These are phyloP conservation scores for Hyphopichia burtonii DNA, from an alignment of 1,139 yeast genomes.

Conservation along the genomic window DNA sequence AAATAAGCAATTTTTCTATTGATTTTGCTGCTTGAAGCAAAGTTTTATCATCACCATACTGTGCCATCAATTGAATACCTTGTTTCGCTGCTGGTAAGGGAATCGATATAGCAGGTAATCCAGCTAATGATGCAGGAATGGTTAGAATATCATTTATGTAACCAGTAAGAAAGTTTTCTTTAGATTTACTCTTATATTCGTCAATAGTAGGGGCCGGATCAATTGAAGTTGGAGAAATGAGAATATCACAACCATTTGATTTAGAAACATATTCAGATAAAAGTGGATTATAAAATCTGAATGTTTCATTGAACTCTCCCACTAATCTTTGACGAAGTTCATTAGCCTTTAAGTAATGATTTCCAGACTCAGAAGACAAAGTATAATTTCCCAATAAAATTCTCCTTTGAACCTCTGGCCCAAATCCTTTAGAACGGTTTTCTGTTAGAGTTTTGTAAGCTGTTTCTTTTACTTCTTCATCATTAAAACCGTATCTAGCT, in stretches of 20 bases:
- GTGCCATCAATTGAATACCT: conserved; percentile 79
- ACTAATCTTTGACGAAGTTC: conserved; percentile 59
- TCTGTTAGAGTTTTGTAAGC: conserved; percentile 41
- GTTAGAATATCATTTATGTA: conserved; percentile 84
- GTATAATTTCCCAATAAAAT: conserved; percentile 85
- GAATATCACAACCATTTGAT: conserved; percentile 57
- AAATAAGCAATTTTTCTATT: neutral
- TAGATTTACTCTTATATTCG: conserved; percentile 31
- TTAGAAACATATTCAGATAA: conserved; percentile 5
- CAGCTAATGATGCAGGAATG: conserved; percentile 89
- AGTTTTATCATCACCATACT: conserved; percentile 71
- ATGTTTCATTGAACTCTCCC: conserved; percentile 63
- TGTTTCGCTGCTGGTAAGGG: conserved; percentile 52
- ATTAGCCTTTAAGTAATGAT: conserved; percentile 78
- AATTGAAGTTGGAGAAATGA: conserved; percentile 73
- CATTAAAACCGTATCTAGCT: conserved; percentile 64
- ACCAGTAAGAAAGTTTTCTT: conserved; percentile 53
- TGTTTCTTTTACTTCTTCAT: conserved; percentile 18
- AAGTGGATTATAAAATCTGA: conserved; percentile 51
- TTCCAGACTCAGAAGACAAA: conserved; percentile 72
- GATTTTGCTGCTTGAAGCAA: neutral
- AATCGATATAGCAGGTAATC: conserved; percentile 78
- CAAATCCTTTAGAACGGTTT: conserved; percentile 69
- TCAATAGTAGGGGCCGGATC: conserved; percentile 55
- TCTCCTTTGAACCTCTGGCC: conserved; percentile 79